These are phyloP conservation scores for Glonium stellatum DNA, from an alignment of 495 filamentous ascomycete genomes.

Conservation along the genomic window DNA sequence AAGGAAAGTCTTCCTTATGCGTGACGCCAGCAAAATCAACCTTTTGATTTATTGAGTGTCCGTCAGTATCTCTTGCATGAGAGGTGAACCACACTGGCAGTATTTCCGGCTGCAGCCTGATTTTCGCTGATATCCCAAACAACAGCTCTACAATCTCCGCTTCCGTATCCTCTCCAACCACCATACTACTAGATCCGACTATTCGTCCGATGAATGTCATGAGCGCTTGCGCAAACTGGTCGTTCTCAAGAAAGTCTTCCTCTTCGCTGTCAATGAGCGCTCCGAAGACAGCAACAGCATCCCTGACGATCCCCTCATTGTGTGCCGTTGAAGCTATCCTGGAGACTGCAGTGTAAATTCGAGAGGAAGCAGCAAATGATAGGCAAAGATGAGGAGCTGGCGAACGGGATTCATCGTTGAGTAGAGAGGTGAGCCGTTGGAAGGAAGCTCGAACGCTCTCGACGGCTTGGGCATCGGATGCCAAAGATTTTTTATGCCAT, in stretches of 20 bases:
- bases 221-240: constrained; percentile 73
- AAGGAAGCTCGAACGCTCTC: constrained; percentile 50
- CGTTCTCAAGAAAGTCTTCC: constrained; percentile 81
- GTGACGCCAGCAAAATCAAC: constrained; percentile 71
- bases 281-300: constrained; percentile 77
- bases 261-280: constrained; percentile 92
- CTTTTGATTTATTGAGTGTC: constrained; percentile 42
- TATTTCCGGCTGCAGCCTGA: constrained; percentile 77
- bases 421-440: constrained; percentile 64
- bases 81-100: constrained; percentile 81
- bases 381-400: constrained; percentile 85
- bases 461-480: constrained; percentile 45
- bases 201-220: constrained; percentile 72
- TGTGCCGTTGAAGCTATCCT: constrained; percentile 75
- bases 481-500: constrained; percentile 61
- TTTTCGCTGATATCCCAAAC: constrained; percentile 92
- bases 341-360: constrained; percentile 78
- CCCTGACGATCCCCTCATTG: constrained; percentile 70
- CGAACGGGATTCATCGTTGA: constrained; percentile 82
- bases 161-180: constrained; percentile 63
- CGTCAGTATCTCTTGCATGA: constrained; percentile 34
- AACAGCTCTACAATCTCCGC: constrained; percentile 80
- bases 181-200: constrained; percentile 53
- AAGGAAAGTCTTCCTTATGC: constrained; percentile 85
- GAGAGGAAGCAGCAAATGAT: constrained; percentile 69